phyloP scores from a whole-genome alignment of 2,329 filamentous ascomycete species.

The Ustulina deusta region DNA sequence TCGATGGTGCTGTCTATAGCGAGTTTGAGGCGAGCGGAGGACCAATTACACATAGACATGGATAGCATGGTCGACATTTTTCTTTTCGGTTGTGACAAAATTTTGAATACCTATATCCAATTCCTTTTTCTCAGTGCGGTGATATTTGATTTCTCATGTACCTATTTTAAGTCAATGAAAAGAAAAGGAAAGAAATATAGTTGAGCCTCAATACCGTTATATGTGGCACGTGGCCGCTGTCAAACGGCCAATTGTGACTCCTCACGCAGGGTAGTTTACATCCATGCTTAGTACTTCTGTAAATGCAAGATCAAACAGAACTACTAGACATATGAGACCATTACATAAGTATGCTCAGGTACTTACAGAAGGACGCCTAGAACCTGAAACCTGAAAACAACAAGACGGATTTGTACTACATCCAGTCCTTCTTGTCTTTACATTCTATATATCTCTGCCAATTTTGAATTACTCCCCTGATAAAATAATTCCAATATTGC shows the following conservation, averaged over 20 bases:
- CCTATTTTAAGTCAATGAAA: too few species aligned
- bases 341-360: too few species aligned
- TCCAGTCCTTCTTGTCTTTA: too few species aligned
- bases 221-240: neutral
- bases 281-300: neutral
- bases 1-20: neutral
- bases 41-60: neutral
- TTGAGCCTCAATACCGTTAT: neutral
- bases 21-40: neutral
- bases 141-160: neutral
- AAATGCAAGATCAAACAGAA: neutral
- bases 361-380: too few species aligned
- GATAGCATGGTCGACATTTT: too few species aligned
- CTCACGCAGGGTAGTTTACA: too few species aligned
- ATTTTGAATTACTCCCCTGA: neutral
- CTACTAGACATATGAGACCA: too few species aligned
- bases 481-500: neutral
- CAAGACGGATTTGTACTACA: too few species aligned
- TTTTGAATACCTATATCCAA: neutral
- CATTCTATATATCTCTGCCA: too few species aligned
- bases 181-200: neutral
- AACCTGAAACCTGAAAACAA: too few species aligned
- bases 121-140: neutral
- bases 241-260: too few species aligned
- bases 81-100: too few species aligned